These are phyloP conservation scores for Allium fistulosum DNA, from an alignment of 106 monocot genomes.

Conservation along the genomic window DNA sequence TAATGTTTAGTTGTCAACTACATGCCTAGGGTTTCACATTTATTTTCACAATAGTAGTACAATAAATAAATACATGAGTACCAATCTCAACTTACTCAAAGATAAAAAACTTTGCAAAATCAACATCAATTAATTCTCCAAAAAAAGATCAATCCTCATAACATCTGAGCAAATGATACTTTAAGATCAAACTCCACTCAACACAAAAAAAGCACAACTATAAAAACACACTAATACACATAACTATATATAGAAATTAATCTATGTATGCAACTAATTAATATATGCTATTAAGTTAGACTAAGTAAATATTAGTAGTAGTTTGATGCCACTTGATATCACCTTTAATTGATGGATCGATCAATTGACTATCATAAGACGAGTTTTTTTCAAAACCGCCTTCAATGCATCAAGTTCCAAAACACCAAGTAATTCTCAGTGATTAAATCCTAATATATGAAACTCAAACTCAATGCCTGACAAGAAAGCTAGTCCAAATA, in stretches of 20 bases:
- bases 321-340: conserved; percentile 71
- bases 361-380: not conserved
- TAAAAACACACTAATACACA: not conserved
- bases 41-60: too few species aligned
- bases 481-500: too few species aligned
- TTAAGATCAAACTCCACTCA: not conserved
- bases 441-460: not conserved
- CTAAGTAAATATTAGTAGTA: conserved; percentile 8
- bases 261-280: not conserved
- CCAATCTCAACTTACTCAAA: not conserved
- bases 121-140: not conserved
- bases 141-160: conserved; percentile 1
- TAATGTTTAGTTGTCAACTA: not conserved
- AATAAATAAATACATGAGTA: not conserved
- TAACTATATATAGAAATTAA: not conserved
- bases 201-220: not conserved
- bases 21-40: not conserved
- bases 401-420: conserved; percentile 66
- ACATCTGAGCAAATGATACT: not conserved
- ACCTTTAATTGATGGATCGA: conserved; percentile 21
- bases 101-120: conserved; percentile 2
- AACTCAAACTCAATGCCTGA: too few species aligned
- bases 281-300: not conserved
- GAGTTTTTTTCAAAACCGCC: conserved; percentile 59
- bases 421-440: conserved; percentile 12